A percentile compares a stretch with the other conserved stretches of the same genome.
Evolutionary conservation across 176 grass and related monocot species (phyloP).

Genomic region (Poa pratensis): DNA sequence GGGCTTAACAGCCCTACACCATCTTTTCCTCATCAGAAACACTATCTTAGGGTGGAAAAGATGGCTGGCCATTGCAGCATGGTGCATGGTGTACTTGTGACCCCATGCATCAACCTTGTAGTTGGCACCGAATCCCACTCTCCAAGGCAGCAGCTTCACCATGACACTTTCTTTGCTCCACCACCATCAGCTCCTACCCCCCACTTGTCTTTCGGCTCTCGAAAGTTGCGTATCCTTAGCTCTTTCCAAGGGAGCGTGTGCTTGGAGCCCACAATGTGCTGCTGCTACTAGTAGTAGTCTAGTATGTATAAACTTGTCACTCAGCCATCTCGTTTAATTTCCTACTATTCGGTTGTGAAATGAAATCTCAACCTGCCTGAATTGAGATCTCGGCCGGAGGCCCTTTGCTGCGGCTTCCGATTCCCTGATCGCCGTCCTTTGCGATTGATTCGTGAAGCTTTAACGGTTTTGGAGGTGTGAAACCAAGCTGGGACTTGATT

Average conservation of each 20-base stretch:
- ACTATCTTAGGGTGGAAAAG: conserved; percentile 50
- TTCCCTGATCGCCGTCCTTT: conserved; percentile 40
- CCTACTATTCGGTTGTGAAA: conserved; percentile 22
- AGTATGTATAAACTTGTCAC: neutral
- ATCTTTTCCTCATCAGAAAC: conserved; percentile 46
- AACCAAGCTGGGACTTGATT: conserved; percentile 33
- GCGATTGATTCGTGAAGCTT: conserved; percentile 43
- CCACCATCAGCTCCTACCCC: conserved; percentile 16
- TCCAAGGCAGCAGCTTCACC: conserved; percentile 66
- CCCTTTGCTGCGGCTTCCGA: conserved; percentile 38
- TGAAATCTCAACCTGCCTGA: conserved; percentile 46
- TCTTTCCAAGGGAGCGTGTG: conserved; percentile 67
- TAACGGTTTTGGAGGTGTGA: conserved; percentile 48
- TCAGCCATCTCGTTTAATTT: conserved; percentile 27
- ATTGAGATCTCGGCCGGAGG: conserved; percentile 41
- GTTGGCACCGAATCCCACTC: conserved; percentile 76
- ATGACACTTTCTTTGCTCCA: conserved; percentile 51
- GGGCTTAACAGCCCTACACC: conserved; percentile 58
- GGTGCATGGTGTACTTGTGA: conserved; percentile 41
- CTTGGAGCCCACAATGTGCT: conserved; percentile 45
- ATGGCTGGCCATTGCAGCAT: conserved; percentile 44
- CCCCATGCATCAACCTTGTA: conserved; percentile 75
- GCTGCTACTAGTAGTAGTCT: conserved; percentile 9
- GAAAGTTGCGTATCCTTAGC: conserved; percentile 78
- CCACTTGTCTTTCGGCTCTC: conserved; percentile 32